A percentile compares a stretch with the other conserved stretches of the same genome.
Conservation (phyloP, 768 basidiomycete genomes). For the Lentinula boryana region DNA sequence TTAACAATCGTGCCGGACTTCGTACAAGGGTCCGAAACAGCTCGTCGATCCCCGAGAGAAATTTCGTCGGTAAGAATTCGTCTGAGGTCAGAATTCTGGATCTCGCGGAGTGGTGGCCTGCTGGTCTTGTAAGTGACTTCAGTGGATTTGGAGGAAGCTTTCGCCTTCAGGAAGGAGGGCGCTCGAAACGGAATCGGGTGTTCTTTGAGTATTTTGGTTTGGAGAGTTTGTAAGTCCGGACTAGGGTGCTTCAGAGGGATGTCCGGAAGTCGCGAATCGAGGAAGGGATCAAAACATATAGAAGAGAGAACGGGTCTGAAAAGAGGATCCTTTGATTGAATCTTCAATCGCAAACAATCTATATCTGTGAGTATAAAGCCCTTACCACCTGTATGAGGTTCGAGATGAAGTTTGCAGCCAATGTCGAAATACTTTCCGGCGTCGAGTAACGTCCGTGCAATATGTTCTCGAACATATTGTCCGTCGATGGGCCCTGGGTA, state of each 20-base stretch:
- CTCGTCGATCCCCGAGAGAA: not conserved
- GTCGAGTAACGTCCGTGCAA: slow-evolving; percentile 16
- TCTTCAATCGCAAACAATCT: not conserved
- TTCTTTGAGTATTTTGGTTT: not conserved
- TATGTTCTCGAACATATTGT: slow-evolving; percentile 18
- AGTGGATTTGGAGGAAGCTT: not conserved
- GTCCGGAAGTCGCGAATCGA: slow-evolving; percentile 6
- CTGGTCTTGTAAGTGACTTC: not conserved
- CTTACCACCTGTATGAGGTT: slow-evolving; percentile 24
- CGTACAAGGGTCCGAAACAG: not conserved
- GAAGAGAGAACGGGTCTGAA: not conserved
- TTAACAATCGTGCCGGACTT: not conserved
- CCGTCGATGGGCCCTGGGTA: slow-evolving; percentile 13
- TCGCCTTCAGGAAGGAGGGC: not conserved
- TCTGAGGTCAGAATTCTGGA: slow-evolving; percentile 7
- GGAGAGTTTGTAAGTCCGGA: not conserved
- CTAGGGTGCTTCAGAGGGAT: not conserved
- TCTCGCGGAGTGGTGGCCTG: not conserved
- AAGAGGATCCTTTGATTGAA: not conserved
- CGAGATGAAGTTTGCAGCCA: slow-evolving; percentile 19
- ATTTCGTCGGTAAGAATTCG: slow-evolving; percentile 8
- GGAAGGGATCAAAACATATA: not conserved
- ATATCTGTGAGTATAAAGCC: not conserved
- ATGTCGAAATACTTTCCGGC: slow-evolving; percentile 18
- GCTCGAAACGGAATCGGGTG: not conserved